Conservation (phyloP, 805 yeast genomes). For the Peterozyma xylosa region DNA sequence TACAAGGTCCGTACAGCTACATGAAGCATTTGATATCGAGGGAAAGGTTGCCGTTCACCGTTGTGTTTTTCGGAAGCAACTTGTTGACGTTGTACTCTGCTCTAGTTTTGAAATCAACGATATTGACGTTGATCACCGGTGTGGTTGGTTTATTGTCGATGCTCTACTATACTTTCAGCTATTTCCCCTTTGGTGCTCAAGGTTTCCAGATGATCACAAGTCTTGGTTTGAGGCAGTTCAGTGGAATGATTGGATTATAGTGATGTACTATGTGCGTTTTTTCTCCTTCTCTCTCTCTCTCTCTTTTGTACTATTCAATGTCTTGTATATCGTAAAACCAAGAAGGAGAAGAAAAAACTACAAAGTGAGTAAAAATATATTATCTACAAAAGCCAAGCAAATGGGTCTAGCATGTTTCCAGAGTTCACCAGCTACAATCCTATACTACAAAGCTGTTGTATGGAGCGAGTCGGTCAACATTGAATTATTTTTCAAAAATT, state of each 20-base stretch:
- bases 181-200: constrained; percentile 93
- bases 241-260: constrained; percentile 32
- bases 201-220: constrained; percentile 47
- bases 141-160: constrained; percentile 77
- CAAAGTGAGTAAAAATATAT: too few relatives aligned
- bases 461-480: too few relatives aligned
- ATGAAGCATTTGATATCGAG: constrained; percentile 64
- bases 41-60: constrained; percentile 72
- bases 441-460: too few relatives aligned
- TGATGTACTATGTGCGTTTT: too few relatives aligned
- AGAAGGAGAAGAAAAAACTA: too few relatives aligned
- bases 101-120: constrained; percentile 58
- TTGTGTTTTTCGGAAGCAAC: constrained; percentile 76
- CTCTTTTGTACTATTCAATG: too few relatives aligned
- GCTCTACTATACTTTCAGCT: constrained; percentile 83
- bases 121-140: constrained; percentile 71
- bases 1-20: constrained; percentile 90
- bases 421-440: too few relatives aligned
- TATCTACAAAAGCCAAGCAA: too few relatives aligned
- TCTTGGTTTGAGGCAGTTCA: constrained; percentile 25
- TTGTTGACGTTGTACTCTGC: constrained; percentile 73
- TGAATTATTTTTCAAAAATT: too few relatives aligned
- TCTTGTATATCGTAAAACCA: too few relatives aligned
- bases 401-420: too few relatives aligned
- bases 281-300: too few relatives aligned